phyloP scores from a whole-genome alignment of 2,329 filamentous ascomycete genomes.

The Tolypocladium sp. region DNA sequence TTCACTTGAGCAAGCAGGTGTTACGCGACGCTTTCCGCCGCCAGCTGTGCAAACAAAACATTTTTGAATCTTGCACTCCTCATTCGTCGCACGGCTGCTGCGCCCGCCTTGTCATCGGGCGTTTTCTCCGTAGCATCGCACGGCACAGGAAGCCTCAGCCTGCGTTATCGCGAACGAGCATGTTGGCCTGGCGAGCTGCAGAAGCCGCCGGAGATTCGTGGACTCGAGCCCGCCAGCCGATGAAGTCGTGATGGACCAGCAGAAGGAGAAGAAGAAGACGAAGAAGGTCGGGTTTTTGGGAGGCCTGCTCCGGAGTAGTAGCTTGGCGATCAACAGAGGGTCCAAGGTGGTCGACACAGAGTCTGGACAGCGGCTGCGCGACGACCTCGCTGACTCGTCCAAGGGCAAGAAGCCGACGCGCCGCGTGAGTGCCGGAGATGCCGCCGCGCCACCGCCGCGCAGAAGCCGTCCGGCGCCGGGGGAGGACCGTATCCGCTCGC shows the following conservation, averaged over 20 bases:
- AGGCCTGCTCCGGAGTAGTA: constrained; percentile 39
- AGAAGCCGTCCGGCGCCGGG: not conserved
- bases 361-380: not conserved
- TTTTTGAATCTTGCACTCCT: not conserved
- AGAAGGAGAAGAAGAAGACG: constrained; percentile 13
- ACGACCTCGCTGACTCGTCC: not conserved
- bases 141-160: not conserved
- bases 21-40: not conserved
- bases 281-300: constrained; percentile 39
- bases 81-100: not conserved
- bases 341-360: not conserved
- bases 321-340: constrained; percentile 19
- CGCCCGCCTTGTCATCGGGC: not conserved
- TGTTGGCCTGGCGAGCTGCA: not conserved
- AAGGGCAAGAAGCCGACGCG: not conserved
- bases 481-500: constrained; percentile 14
- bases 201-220: not conserved
- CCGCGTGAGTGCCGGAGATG: not conserved
- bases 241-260: constrained; percentile 22
- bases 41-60: not conserved
- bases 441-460: not conserved
- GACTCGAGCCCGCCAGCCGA: not conserved
- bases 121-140: not conserved
- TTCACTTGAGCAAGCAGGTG: not conserved
- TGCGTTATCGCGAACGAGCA: not conserved